phyloP scores from a whole-genome alignment of 345 rosid species.

The Conringia planisiliqua region DNA sequence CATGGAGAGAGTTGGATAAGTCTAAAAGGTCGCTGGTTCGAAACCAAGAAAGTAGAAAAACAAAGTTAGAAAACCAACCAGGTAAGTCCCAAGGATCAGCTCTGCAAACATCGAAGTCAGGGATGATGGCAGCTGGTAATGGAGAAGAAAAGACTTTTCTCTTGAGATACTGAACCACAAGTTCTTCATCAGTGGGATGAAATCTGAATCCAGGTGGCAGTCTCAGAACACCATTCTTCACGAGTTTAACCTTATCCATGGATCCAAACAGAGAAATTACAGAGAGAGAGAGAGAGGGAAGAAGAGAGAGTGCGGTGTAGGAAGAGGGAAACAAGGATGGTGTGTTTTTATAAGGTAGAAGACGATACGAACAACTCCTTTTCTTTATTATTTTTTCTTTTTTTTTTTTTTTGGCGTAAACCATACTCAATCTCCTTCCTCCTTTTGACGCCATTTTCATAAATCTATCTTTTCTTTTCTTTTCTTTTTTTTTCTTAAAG shows the following conservation, averaged over 20 bases:
- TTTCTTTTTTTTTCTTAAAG: constrained; percentile 1
- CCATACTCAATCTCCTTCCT: constrained; percentile 41
- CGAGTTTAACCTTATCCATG: constrained; percentile 68
- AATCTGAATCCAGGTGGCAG: constrained; percentile 95
- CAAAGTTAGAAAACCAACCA: constrained; percentile 39
- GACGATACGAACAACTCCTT: constrained; percentile 32
- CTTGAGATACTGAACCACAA: constrained; percentile 81
- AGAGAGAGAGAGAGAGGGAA: not conserved
- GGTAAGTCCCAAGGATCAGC: constrained; percentile 99
- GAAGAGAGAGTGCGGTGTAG: constrained; percentile 29
- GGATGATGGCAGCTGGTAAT: constrained; percentile 88
- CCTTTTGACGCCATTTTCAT: constrained; percentile 34
- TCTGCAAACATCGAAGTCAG: constrained; percentile 88
- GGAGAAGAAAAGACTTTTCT: constrained; percentile 67
- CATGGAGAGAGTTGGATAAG: not conserved
- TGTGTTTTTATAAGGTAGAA: constrained; percentile 34
- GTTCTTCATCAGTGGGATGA: constrained; percentile 96
- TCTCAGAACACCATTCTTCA: constrained; percentile 70
- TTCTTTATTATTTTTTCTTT: constrained; percentile 9
- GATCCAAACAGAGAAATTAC: not conserved
- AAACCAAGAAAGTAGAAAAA: not conserved
- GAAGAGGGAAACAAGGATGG: constrained; percentile 40
- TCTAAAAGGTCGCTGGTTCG: not conserved
- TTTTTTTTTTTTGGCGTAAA: constrained; percentile 28
- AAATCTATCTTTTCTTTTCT: constrained; percentile 9